Evolutionary conservation across 2,329 filamentous ascomycete species (phyloP).

Genomic region (Dothiorella sarmentorum): DNA sequence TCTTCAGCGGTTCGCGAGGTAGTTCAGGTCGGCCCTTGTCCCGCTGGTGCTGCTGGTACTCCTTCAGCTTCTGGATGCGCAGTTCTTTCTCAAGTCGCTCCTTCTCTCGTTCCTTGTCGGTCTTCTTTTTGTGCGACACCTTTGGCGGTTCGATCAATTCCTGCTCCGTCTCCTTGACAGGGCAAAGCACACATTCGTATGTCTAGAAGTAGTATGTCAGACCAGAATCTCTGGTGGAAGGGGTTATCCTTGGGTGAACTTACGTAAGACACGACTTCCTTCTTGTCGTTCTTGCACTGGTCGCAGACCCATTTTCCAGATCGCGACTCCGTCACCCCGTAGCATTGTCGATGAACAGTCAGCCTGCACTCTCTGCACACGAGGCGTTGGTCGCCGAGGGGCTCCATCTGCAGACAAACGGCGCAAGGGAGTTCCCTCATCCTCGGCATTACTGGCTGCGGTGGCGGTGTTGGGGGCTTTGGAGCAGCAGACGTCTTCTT

Average conservation of each 20-base stretch:
- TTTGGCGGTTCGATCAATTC: constrained; percentile 83
- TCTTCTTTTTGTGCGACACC: constrained; percentile 79
- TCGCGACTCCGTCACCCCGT: constrained; percentile 73
- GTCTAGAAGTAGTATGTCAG: constrained; percentile 48
- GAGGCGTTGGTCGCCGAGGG: constrained; percentile 54
- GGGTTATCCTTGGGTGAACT: constrained; percentile 31
- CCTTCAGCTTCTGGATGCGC: constrained; percentile 73
- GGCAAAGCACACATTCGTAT: constrained; percentile 91
- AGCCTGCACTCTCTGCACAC: constrained; percentile 85
- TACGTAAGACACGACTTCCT: constrained; percentile 86
- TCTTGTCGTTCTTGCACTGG: constrained; percentile 92
- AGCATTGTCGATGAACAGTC: constrained; percentile 88
- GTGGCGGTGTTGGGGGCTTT: constrained; percentile 53
- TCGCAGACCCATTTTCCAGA: constrained; percentile 89
- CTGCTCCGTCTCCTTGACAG: constrained; percentile 74
- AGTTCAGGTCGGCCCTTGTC: constrained; percentile 77
- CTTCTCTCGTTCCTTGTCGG: constrained; percentile 84
- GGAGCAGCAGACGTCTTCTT: constrained; percentile 57
- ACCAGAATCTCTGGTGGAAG: not conserved
- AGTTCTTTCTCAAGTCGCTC: constrained; percentile 83
- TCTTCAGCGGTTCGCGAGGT: constrained; percentile 87
- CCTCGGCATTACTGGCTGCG: constrained; percentile 72
- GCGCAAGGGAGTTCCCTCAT: constrained; percentile 78
- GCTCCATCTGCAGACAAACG: constrained; percentile 73
- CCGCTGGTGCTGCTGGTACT: constrained; percentile 77